Evolutionary conservation across 2,329 filamentous ascomycete genomes (phyloP), one percentile per base, ranked within the genome.

Genomic region (Acarospora socialis): DNA sequence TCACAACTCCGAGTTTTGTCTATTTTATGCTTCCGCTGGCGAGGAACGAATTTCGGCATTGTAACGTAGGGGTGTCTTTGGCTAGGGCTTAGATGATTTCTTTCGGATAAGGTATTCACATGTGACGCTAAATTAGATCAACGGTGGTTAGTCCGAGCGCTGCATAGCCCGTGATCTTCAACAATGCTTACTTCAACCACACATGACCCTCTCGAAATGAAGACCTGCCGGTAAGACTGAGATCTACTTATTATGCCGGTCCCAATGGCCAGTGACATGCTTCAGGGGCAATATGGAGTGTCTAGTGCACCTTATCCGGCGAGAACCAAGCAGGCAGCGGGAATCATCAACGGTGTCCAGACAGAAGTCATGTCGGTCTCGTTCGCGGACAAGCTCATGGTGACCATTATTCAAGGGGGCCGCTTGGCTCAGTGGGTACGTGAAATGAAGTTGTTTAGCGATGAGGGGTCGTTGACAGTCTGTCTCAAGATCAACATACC

Each of bases 361-460:
- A 95, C 90, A 1, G 73, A 83, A 42, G 76, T 81, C 20, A 75
- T 73, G 22, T 67, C 68, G 7, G 63, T 84, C 33, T 72, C 66
- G 46, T 95, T 95, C 56, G 68, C 76, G 6, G 90, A 95, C 66
- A 92, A 83, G 56, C 83, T 98, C 46, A 60, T 98, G 46, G 63
- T 98, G 40, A 94, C 84, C 1, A 68, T 95, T 37, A 81, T 81
- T 0, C 90, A 95, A 58, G 71, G 77, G 39, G 87, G 86, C 5
- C 71, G 77, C 37, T 60, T 95, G 28, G 80, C 81, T 13, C 90
- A 95, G 65, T 98, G 90, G 90, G 84, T 94, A 63, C 33, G 60
- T 51, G 20, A 9, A 21, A 15, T n/a, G n/a, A n/a, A n/a, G n/a
- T n/a, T n/a, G n/a, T n/a, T n/a, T n/a, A n/a, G n/a, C n/a, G n/a